These are phyloP conservation scores for Dicorynia guianensis DNA, from an alignment of 306 rosid species.

Conservation along the genomic window DNA sequence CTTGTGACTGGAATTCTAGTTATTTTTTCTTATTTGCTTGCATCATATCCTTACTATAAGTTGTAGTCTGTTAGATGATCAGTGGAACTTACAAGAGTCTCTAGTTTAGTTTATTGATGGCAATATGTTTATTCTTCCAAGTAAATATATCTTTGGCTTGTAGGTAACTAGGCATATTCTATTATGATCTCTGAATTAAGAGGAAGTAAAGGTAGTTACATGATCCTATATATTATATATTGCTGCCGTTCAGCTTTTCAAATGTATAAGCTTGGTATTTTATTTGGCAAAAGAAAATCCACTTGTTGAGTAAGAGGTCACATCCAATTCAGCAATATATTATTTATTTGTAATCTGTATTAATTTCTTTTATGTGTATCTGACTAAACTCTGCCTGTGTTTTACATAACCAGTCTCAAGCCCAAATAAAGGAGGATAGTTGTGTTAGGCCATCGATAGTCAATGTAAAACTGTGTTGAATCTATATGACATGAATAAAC, in stretches of 20 bases:
- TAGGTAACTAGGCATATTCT: constrained; percentile 99
- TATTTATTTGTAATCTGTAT: constrained; percentile 29
- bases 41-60: constrained; percentile 33
- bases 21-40: constrained; percentile 21
- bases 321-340: constrained; percentile 14
- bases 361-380: constrained; percentile 15
- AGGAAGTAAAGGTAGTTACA: constrained; percentile 99
- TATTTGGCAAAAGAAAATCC: constrained; percentile 37
- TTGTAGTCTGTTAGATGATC: constrained; percentile 45
- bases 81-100: constrained; percentile 55
- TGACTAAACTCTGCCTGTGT: too few relatives aligned
- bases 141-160: constrained; percentile 98
- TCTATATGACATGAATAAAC: too few relatives aligned
- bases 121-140: constrained; percentile 92
- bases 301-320: constrained; percentile 27
- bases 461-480: too few relatives aligned
- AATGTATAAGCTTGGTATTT: constrained; percentile 56
- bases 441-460: too few relatives aligned
- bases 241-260: constrained; percentile 53
- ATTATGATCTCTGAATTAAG: constrained; percentile 99
- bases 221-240: constrained; percentile 77
- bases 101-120: constrained; percentile 75
- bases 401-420: too few relatives aligned
- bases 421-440: too few relatives aligned
- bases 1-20: constrained; percentile 15